Evolutionary conservation across 805 yeast species (phyloP), one percentile per base, ranked within the genome.

Genomic region (Suhomyces emberorum): DNA sequence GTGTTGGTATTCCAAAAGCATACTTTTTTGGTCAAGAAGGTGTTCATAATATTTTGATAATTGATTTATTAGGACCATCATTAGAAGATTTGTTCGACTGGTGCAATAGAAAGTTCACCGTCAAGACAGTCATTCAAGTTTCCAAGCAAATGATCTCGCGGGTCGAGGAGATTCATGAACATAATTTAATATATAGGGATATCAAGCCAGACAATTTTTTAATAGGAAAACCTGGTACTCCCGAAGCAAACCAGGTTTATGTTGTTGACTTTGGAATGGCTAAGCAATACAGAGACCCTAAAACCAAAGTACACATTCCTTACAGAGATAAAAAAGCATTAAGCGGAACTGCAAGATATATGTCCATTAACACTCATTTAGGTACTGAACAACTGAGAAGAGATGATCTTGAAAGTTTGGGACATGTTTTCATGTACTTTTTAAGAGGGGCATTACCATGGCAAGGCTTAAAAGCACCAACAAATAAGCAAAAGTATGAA

Each of bases 261-360:
- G 72, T 93, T 44, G 95, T 93, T 37, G 98, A 93, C 65, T 93
- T 93, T 59, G 98, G 98, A 46, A 93, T 93, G 98, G 98, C 98
- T 20, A 93, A 93, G 63, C 95, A 87, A 56, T 93, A 89, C 65
- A 79, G 98, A 57, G 98, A 93, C 66, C 97, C 98, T 36, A 84
- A 87, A 61, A 83, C 98, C 9, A 88, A 88, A 55, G 84, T 83
- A 55, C 98, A 93, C 63, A 93, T 93, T 47, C 98, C 98, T 21
- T 93, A 89, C 63, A 76, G 98, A 52, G 98, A 93, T 61, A 87
- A 89, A 61, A 93, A 93, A 65, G 87, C 96, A 4, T 70, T 93
- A 46, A 84, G 95, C 60, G 98, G 98, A 33, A 93, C 98, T 3
- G 98, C 98, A n/a, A 74, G 98, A 53, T 93, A 93, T 67, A 93